Base-by-base conservation (phyloP, 2,329 filamentous ascomycete genomes). In the Trichophyton simii region DNA sequence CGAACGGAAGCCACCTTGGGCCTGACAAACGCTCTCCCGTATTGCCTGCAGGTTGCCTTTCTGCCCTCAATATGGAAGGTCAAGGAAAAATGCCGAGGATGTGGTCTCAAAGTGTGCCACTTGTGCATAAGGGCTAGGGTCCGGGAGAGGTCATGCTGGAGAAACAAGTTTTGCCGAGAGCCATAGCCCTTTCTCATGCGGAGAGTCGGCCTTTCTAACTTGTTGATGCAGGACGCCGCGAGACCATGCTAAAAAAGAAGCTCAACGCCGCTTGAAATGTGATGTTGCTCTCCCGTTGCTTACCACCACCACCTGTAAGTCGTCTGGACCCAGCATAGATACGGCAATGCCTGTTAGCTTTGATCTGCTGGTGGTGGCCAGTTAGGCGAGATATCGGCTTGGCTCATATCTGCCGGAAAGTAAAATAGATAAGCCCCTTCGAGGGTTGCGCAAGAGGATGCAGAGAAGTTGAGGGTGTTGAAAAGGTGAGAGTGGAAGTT, bases 251-350 rank as follows among this genome's bases (percentile, higher is more conserved):
- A 55, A 36, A 55, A 55, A 55, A 55, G 50, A 55, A 55, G 50
- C 50, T 55, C 50, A n/a, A 20, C 15, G 25, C 50, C 28, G 28
- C 50, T 38, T 36, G 50, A 13, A 44, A 44, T 34, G 50, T 20
- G n/a, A 55, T 13, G 50, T 36, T 36, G 50, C 50, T 55, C 50
- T 55, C 50, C 50, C 50, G 50, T 18, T 36, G 50, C 50, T 55
- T 28, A 31, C 25, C 4, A 28, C 25, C 4, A 28, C 22, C 50
- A 55, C 22, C 50, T 8, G 46, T 13, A 48, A n/a, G 8, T 9
- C 25, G 4, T 11, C 11, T 22, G 46, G 46, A 3, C 15, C 28
- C 28, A 20, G 20, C 50, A 55, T 34, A 28, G 46, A 50, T 50
- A 1, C 28, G 22, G 11, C 25, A 36, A 36, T 55, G 25, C 50